phyloP scores from a whole-genome alignment of 2,329 filamentous ascomycete species.

The Claviceps pazoutovae region DNA sequence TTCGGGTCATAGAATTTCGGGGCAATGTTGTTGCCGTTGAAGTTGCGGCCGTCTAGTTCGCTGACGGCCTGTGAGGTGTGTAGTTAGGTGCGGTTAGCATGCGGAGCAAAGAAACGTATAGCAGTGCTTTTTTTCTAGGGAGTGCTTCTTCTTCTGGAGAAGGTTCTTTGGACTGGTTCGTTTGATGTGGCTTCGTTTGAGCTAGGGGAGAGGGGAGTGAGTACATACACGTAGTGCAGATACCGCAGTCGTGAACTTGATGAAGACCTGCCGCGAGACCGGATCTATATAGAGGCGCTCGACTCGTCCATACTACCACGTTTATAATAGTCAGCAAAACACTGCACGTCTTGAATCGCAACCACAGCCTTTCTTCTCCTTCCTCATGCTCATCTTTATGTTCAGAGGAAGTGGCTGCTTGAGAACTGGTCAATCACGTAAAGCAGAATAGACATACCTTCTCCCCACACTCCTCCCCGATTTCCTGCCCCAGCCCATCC shows the following conservation, averaged over 20 bases:
- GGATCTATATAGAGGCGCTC: conserved; percentile 66
- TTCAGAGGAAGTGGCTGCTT: no score
- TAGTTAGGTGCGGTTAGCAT: conserved; percentile 23
- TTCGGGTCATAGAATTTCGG: conserved; percentile 72
- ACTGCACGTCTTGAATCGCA: not conserved
- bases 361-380: not conserved
- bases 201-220: not conserved
- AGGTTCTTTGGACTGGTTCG: not conserved
- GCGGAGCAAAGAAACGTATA: not conserved
- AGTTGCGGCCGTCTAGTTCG: conserved; percentile 72
- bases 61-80: conserved; percentile 58
- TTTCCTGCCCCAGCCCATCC: conserved; percentile 71
- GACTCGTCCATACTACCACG: conserved; percentile 61
- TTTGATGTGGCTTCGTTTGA: not conserved
- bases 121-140: not conserved
- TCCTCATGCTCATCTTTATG: not conserved
- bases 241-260: conserved; percentile 78
- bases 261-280: conserved; percentile 59
- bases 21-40: conserved; percentile 74
- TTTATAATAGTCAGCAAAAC: no score
- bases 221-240: conserved; percentile 66
- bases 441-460: conserved; percentile 34
- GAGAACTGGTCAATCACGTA: not conserved
- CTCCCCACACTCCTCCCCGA: conserved; percentile 82
- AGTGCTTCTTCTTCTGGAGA: no score